These are phyloP conservation scores for Pseudonectria buxi DNA, from an alignment of 2,329 filamentous ascomycete species.

Conservation along the genomic window DNA sequence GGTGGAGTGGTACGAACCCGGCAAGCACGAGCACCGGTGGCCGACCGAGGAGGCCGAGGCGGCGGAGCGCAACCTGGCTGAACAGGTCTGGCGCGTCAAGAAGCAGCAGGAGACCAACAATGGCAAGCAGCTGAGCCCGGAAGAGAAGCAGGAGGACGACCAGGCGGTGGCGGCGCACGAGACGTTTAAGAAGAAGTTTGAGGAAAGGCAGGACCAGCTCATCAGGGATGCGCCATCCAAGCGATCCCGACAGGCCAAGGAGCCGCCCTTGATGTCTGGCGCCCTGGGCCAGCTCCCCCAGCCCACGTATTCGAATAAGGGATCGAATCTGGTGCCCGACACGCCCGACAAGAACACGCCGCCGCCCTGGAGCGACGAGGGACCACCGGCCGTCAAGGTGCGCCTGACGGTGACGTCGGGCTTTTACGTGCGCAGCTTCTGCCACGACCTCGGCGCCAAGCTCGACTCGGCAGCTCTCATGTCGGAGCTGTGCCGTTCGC, in stretches of 20 bases:
- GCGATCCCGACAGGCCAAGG: conserved; percentile 23
- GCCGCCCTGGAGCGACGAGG: conserved; percentile 52
- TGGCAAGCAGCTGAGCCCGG: conserved; percentile 41
- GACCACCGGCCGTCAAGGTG: conserved; percentile 71
- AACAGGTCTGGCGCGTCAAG: conserved; percentile 61
- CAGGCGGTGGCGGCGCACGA: conserved; percentile 50
- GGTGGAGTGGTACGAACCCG: conserved; percentile 77
- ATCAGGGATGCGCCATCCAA: conserved; percentile 43
- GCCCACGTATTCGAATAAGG: conserved; percentile 32
- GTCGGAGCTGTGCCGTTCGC: conserved; percentile 72
- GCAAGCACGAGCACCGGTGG: conserved; percentile 71
- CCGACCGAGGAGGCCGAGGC: conserved; percentile 70
- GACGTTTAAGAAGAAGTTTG: conserved; percentile 50
- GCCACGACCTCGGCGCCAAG: conserved; percentile 82
- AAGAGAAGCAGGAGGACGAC: conserved; percentile 49
- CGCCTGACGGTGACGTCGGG: conserved; percentile 91
- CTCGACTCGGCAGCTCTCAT: conserved; percentile 79
- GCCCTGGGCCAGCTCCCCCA: conserved; percentile 47
- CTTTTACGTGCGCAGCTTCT: conserved; percentile 92
- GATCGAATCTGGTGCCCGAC: conserved; percentile 48
- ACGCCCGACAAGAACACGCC: conserved; percentile 40
- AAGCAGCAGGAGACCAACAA: conserved; percentile 43
- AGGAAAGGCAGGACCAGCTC: conserved; percentile 50
- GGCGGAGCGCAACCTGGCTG: conserved; percentile 68
- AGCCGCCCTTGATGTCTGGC: conserved; percentile 50